These are phyloP conservation scores for Candida vaughaniae DNA, from an alignment of 805 yeast species.

Conservation along the genomic window DNA sequence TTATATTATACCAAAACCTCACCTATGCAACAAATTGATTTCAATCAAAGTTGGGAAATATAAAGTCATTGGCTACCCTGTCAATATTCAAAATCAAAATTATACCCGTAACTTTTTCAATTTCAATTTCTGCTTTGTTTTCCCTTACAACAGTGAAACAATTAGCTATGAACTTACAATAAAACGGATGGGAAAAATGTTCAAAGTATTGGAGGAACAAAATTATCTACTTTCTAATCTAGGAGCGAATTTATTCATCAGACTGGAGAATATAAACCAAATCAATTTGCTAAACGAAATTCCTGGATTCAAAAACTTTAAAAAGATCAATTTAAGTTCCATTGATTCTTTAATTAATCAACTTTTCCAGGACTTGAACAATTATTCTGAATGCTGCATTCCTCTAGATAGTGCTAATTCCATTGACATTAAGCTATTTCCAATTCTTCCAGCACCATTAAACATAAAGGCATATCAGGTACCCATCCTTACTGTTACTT, in stretches of 20 bases:
- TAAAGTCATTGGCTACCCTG: conserved; percentile 85
- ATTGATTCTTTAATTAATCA: conserved; percentile 82
- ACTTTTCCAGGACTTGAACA: conserved; percentile 89
- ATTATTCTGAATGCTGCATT: conserved; percentile 92
- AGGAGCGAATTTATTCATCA: conserved; percentile 43
- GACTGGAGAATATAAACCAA: conserved; percentile 15
- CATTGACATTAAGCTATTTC: conserved; percentile 91
- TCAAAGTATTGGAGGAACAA: conserved; percentile 88
- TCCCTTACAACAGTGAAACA: conserved; percentile 76
- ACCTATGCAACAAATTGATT: conserved; percentile 77
- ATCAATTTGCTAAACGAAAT: conserved; percentile 13
- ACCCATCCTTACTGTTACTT: conserved; percentile 82
- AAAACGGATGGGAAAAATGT: conserved; percentile 81
- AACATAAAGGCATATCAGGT: conserved; percentile 79
- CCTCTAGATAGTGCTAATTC: conserved; percentile 89
- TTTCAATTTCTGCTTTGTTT: conserved; percentile 91
- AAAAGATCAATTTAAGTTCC: conserved; percentile 34
- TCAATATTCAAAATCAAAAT: conserved; percentile 66
- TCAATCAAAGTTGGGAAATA: conserved; percentile 69
- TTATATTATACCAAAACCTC: conserved; percentile 92
- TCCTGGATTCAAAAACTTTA: conserved; percentile 37
- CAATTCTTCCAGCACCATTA: conserved; percentile 80
- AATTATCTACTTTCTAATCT: conserved; percentile 64
- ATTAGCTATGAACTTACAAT: conserved; percentile 86
- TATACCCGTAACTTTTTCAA: conserved; percentile 91